Evolutionary conservation across 2,329 filamentous ascomycete species (phyloP).

Genomic region (Graphiopsis chlorocephala): DNA sequence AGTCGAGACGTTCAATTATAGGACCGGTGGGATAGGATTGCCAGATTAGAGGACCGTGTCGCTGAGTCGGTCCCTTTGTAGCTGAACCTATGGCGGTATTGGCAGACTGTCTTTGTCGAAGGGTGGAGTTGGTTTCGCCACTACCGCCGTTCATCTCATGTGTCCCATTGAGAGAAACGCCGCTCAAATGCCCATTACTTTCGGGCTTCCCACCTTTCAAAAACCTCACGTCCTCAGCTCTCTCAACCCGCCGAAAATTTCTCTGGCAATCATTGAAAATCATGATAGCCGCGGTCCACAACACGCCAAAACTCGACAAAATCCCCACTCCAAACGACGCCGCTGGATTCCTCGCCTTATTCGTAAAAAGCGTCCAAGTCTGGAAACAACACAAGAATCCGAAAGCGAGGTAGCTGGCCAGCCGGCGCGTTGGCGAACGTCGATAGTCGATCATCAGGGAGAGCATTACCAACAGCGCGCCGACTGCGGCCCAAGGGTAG

Average conservation of each 20-base stretch:
- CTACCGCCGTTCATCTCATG: conserved; percentile 15
- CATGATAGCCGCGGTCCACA: conserved; percentile 54
- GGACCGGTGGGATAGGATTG: conserved; percentile 49
- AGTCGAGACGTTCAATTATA: conserved; percentile 55
- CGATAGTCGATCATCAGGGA: conserved; percentile 53
- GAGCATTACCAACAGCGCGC: conserved; percentile 42
- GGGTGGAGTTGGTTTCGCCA: conserved; percentile 1
- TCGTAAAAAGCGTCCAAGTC: conserved; percentile 43
- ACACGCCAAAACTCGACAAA: conserved; percentile 51
- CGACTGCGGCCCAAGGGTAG: conserved; percentile 43
- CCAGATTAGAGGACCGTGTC: conserved; percentile 43
- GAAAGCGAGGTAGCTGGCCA: conserved; percentile 47
- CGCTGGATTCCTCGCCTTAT: conserved; percentile 49
- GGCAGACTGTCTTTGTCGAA: background rate
- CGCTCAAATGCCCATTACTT: background rate
- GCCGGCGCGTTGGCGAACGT: conserved; percentile 38
- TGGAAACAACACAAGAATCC: conserved; percentile 43
- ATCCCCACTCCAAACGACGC: conserved; percentile 56
- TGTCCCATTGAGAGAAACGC: conserved; percentile 7
- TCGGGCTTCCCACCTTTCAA: background rate
- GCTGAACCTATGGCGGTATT: conserved; percentile 5
- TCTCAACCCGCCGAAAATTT: conserved; percentile 57
- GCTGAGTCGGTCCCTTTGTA: conserved; percentile 17
- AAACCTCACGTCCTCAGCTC: background rate
- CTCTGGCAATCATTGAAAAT: conserved; percentile 55